Evolutionary conservation across 1,284 basidiomycete genomes (phyloP), one percentile per base, ranked within the genome.

Genomic region (Retiboletus flavoniger): DNA sequence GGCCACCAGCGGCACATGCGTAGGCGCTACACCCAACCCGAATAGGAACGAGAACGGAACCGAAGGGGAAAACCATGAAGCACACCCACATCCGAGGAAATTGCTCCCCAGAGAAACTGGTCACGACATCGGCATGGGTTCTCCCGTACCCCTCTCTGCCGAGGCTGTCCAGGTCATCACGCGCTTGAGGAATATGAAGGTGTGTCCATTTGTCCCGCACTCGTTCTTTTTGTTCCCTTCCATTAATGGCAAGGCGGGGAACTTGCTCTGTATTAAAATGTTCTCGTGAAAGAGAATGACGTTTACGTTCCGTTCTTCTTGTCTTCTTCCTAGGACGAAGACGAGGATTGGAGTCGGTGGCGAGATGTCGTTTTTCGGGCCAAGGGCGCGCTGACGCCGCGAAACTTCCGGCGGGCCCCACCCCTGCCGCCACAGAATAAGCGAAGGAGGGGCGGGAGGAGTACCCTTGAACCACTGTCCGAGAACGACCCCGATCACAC

Each of bases 321-420:
- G 3, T 6, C 3, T n/a, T 34, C 36, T 56, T 34, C 13, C 11
- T 55, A 90, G 84, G 94, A 98, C 69, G 90, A 93, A 74, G 83
- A 87, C 55, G 95, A 98, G 66, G 93, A 95, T 63, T 96, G 91
- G 91, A 85, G 91, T 52, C 81, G 92, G 48, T 93, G 89, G 89
- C 80, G 90, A 21, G 92, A 95, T 65, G 85, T 92, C 38, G 80
- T 92, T 8, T 93, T 90, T 70, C 80, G 82, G 2, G 85, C 84
- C 8, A 91, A 88, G 72, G 83, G 82, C 9, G 72, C 74, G 39
- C 69, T 88, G 50, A 70, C 74, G 6, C 85, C 86, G 0, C 74
- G 74, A 45, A 69, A 74, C 45, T 69, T 84, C 21, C 56, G 59
- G 68, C 76, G 52, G 66, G 76, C 46, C 73, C 78, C 60, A 47